Conservation (phyloP, 2,329 filamentous ascomycete genomes). For the Monosporascus sp. region DNA sequence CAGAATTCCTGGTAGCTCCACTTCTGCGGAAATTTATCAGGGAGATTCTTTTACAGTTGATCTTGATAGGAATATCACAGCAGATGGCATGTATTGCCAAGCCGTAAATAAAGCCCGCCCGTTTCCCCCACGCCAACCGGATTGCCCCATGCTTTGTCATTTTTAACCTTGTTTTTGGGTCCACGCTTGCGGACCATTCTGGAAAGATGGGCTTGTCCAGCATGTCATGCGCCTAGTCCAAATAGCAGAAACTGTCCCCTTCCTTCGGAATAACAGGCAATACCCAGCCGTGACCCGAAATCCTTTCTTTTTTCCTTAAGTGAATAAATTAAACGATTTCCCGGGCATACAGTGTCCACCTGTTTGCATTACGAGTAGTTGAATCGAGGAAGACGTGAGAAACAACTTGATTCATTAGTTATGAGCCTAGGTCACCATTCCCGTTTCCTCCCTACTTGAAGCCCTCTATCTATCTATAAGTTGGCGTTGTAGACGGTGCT, state of each 20-base stretch:
- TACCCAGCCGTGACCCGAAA: too few species aligned
- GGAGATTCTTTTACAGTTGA: background rate
- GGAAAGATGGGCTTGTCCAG: background rate
- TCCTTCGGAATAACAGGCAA: background rate
- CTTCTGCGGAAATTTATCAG: too few species aligned
- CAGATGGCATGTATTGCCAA: background rate
- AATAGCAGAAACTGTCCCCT: background rate
- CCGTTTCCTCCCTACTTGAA: too few species aligned
- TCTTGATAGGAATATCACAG: background rate
- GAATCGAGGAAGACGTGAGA: too few species aligned
- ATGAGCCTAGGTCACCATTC: too few species aligned
- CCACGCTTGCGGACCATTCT: background rate
- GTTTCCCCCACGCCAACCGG: background rate
- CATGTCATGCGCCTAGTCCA: background rate
- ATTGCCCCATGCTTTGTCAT: background rate
- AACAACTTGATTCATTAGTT: too few species aligned
- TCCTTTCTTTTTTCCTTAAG: too few species aligned
- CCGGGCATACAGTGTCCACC: too few species aligned
- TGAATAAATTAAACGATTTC: too few species aligned
- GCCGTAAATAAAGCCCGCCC: background rate
- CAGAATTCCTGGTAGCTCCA: too few species aligned
- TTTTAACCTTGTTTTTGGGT: background rate
- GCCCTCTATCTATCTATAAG: too few species aligned
- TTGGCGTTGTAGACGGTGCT: conserved; percentile 1
- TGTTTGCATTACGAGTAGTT: too few species aligned